Conservation (phyloP, 495 filamentous ascomycete genomes). For the Lichina pygmaea region DNA sequence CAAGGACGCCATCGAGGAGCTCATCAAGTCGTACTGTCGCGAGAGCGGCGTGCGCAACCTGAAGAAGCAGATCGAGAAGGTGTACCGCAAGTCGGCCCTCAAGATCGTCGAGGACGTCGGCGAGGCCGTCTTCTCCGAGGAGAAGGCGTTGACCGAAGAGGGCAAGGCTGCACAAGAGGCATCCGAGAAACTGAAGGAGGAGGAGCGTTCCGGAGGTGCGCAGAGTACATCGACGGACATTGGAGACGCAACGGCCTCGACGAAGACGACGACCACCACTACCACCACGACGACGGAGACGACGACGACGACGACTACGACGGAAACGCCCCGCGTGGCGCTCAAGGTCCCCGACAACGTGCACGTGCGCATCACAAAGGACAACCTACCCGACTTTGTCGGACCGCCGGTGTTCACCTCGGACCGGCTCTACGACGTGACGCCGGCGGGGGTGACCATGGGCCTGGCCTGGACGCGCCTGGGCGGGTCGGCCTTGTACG, state of each 20-base stretch:
- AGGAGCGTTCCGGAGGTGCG: slow-evolving; percentile 55
- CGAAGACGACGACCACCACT: slow-evolving; percentile 27
- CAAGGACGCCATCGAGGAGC: slow-evolving; percentile 68
- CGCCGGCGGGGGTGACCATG: slow-evolving; percentile 95
- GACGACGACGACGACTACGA: slow-evolving; percentile 35
- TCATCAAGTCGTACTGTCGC: slow-evolving; percentile 96
- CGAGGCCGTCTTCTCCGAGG: slow-evolving; percentile 59
- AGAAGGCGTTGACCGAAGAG: slow-evolving; percentile 61
- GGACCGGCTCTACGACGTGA: slow-evolving; percentile 82
- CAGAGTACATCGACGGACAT: slow-evolving; percentile 73
- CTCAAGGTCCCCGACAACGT: slow-evolving; percentile 70
- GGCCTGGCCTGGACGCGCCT: slow-evolving; percentile 96
- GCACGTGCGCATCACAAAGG: slow-evolving; percentile 65
- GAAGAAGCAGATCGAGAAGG: slow-evolving; percentile 99
- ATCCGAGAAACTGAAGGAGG: slow-evolving; percentile 36
- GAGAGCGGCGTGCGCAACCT: slow-evolving; percentile 92
- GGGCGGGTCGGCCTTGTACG: slow-evolving; percentile 88
- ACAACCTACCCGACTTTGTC: slow-evolving; percentile 91
- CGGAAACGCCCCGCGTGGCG: slow-evolving; percentile 49
- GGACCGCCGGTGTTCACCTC: slow-evolving; percentile 88
- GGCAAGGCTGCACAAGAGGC: slow-evolving; percentile 61
- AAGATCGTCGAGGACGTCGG: slow-evolving; percentile 93
- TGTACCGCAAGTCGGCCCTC: slow-evolving; percentile 88
- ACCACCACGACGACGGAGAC: slow-evolving; percentile 27
- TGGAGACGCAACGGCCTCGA: slow-evolving; percentile 50